Base-by-base conservation (phyloP, 2,329 filamentous ascomycete species). In the Cladophialophora immunda region DNA sequence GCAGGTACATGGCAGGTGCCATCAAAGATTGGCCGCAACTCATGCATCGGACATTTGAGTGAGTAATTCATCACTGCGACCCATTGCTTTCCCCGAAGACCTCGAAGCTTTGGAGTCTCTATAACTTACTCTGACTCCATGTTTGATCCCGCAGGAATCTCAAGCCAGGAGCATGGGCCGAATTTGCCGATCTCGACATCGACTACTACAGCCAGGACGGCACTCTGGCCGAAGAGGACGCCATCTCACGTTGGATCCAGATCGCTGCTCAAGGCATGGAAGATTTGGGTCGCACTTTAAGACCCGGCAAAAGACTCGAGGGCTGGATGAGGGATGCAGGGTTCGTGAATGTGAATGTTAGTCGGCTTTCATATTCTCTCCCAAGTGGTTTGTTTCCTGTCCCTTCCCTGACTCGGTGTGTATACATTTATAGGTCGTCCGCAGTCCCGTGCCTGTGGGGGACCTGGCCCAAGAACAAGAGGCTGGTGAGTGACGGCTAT, bases 1-100 rank as follows among this genome's bases (percentile, higher is more conserved):
- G 84, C n/a, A 81, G 87, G 4, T 82, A 86, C 64, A 84, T 85
- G 2, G 83, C 84, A 15, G 82, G 85, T 78, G 84, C 83, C 1
- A 84, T 89, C 66, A 83, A 81, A 58, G 81, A 89, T 71, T 89
- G 86, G 86, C 79, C 79, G 1, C 77, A 72, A 13, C 73, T 88
- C 0, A 81, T 87, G 65, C 36, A 32, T 5, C 66, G 57, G 53
- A 58, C 69, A 53, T 74, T 71, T 56, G 53, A 56, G 53, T 56
- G 30, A 19, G 53, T 56, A 15, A 15, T 15, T 41, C 13, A 15
- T n/a, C 36, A 17, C 36, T 19, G 36, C 2, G 36, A 41, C 36
- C 36, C 36, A 0, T 32, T 32, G 30, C 9, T 32, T 9, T 32
- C 30, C 30, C 9, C 30, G 4, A 32, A 32, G 4, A 32, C 4